A percentile compares a stretch with the other conserved stretches of the same genome.
Conservation (phyloP, 2,329 filamentous ascomycete genomes). For the Epichloe glyceriae region DNA sequence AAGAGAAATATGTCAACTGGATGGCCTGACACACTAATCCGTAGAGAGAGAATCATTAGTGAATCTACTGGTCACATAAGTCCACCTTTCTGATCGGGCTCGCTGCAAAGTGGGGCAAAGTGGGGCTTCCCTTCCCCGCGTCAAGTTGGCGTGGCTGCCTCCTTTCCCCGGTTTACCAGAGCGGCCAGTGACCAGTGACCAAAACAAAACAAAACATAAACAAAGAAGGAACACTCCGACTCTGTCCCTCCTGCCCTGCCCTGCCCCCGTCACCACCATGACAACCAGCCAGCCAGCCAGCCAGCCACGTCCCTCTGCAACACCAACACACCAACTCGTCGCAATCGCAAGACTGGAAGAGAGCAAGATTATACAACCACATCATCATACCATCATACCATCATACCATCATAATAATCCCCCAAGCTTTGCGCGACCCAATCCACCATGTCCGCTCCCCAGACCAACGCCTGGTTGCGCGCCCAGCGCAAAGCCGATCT, state of each 20-base stretch:
- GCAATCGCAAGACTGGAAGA: neutral
- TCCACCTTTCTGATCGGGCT: too few relatives aligned
- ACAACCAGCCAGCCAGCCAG: constrained; percentile 4
- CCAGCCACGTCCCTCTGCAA: neutral
- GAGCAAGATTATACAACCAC: neutral
- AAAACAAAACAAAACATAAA: constrained; percentile 8
- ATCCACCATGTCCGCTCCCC: constrained; percentile 13
- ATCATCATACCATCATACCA: too few relatives aligned
- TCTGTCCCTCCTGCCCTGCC: too few relatives aligned
- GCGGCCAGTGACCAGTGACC: too few relatives aligned
- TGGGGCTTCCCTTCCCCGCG: too few relatives aligned
- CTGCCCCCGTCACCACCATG: constrained; percentile 3
- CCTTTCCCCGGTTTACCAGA: too few relatives aligned
- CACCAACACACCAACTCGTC: neutral
- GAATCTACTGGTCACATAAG: too few relatives aligned
- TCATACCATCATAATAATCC: neutral
- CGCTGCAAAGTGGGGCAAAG: too few relatives aligned
- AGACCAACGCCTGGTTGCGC: constrained; percentile 58
- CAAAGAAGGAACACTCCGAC: neutral
- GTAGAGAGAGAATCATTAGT: too few relatives aligned
- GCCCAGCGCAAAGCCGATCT: constrained; percentile 75
- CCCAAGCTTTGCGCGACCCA: neutral
- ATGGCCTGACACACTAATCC: constrained; percentile 16
- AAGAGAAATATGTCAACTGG: constrained; percentile 50
- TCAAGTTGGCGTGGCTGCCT: too few relatives aligned